Base-by-base conservation (phyloP, 2,329 filamentous ascomycete species). In the Sporothrix dimorphospora region DNA sequence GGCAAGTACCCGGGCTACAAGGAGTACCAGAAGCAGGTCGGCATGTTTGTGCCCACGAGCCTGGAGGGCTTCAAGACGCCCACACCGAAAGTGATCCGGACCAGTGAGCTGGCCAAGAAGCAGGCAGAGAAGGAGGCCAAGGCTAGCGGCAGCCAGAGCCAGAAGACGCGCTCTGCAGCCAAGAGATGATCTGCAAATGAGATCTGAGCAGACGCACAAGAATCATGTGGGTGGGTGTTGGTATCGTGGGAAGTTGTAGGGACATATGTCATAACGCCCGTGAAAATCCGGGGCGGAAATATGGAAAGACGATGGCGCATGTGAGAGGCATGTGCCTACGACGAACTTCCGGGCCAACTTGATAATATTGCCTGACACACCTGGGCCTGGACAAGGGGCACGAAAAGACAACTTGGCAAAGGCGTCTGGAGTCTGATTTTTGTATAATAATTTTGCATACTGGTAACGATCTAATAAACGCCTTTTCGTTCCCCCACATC, bases 1-100 rank as follows among this genome's bases (percentile, higher is more conserved):
- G 84, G 86, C 70, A 99, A 98, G 81, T 99, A 99, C 79, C 86
- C 92, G 0, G 94, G 97, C 77, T 99, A 99, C 81, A 85, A 85
- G 75, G 85, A 92, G 40, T 99, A 99, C 79, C 93, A 97, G 83
- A 85, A 87, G 76, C 87, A 91, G 72, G 93, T 98, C 4, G 92
- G 92, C 74, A 94, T 89, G 80, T 97, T 98, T 79, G 81, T 98
- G 69, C 96, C 96, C 1, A 88, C 78, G 42, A 80, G 83, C 3
- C 68, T 86, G 12, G 51, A 40, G 12, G 79, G 82, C 0, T 89
- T 88, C 76, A 79, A 79, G 75, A 75, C 82, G 14, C 81, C 68
- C 79, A 69, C 75, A 63, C 83, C 85, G 61, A 87, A 83, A 77
- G 75, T 87, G 34, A 85, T 87, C 75, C 82, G 83, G 72, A 85